These are phyloP conservation scores for Exobasidium rhododendri DNA, from an alignment of 1,284 basidiomycete species.

Conservation along the genomic window DNA sequence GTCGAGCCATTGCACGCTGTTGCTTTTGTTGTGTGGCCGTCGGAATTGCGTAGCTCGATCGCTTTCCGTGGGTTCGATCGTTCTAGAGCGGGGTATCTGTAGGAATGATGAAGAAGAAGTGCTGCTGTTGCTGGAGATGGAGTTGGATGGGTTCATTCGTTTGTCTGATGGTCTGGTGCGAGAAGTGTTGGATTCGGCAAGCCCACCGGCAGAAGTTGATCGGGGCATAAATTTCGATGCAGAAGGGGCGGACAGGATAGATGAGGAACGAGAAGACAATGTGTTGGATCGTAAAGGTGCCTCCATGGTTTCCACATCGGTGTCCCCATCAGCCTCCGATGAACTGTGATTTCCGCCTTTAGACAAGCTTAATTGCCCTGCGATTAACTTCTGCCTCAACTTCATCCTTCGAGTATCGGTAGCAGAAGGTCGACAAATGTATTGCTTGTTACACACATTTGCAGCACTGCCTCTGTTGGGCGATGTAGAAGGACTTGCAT, in stretches of 20 bases:
- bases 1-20: slow-evolving; percentile 35
- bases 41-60: no score
- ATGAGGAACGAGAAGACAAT: no score
- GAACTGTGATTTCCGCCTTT: slow-evolving; percentile 10
- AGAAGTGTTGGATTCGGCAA: neutral
- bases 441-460: neutral
- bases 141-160: neutral
- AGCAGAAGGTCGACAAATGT: slow-evolving; percentile 2
- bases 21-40: slow-evolving; percentile 12
- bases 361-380: slow-evolving; percentile 23
- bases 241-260: no score
- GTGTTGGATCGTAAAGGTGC: neutral
- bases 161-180: neutral
- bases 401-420: slow-evolving; percentile 18
- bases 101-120: neutral
- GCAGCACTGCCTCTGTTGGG: neutral
- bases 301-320: neutral
- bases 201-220: slow-evolving; percentile 14
- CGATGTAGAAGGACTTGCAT: neutral
- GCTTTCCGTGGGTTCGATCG: slow-evolving; percentile 6
- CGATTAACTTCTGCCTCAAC: slow-evolving; percentile 29
- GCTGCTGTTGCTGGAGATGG: neutral
- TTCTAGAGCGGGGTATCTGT: neutral
- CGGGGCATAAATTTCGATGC: slow-evolving; percentile 18
- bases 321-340: neutral